Evolutionary conservation across 176 grass and related monocot genomes (phyloP), one percentile per base, ranked within the genome.

Genomic region (Zizania latifolia): DNA sequence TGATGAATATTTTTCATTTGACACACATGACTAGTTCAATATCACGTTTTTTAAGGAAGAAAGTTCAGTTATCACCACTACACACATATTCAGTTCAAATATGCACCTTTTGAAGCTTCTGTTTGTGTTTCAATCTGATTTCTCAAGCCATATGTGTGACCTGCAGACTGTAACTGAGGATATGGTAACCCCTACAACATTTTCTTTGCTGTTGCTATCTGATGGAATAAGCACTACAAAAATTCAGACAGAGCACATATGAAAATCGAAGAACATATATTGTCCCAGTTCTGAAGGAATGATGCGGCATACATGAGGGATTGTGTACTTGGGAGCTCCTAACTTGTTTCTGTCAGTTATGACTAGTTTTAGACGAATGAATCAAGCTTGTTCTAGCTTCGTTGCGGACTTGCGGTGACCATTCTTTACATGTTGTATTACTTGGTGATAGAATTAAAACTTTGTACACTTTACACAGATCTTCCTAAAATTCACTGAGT

Each of bases 131-230:
- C 26, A 6, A 66, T 32, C 15, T 64, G 22, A 32, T 51, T 65
- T 58, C 24, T 72, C 21, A 13, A 82, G 67, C 50, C 19, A n/a
- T 70, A 68, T 29, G 19, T 12, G n/a, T 78, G 53, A 60, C 10
- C 69, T 69, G 68, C 65, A 80, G 38, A 68, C 78, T 73, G 53
- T 74, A 61, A 71, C 19, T 17, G 62, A 60, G 53, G 81, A 60
- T 83, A 43, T 61, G 10, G n/a, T n/a, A 14, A 16, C 22, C 2
- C 6, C 39, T 19, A 9, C 39, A 46, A 54, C 68, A 53, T 48
- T 86, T 37, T 66, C 65, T 74, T 28, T 8, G 10, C 32, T 36
- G 68, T 62, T 30, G 43, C 69, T 55, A 28, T 71, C 73, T 78
- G 32, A 68, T 68, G 80, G 61, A 83, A 35, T 72, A 75, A 53